Evolutionary conservation across 768 basidiomycete genomes (phyloP).

Genomic region (Tulasnella calospora): DNA sequence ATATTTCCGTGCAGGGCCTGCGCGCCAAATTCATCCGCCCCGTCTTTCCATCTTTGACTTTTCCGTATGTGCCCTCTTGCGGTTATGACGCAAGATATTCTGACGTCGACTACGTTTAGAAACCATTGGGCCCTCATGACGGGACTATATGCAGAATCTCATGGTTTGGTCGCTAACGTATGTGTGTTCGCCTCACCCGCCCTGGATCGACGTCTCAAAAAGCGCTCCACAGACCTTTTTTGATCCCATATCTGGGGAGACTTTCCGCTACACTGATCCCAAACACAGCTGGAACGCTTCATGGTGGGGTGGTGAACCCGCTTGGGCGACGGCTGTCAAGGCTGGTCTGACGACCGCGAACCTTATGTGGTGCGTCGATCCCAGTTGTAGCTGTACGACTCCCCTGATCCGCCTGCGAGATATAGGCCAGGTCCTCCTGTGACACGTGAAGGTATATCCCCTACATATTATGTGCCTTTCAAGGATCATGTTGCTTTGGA

Average conservation of each 20-base stretch:
- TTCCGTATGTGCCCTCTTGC: constrained; percentile 56
- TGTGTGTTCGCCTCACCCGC: constrained; percentile 29
- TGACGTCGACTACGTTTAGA: constrained; percentile 38
- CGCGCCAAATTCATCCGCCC: constrained; percentile 83
- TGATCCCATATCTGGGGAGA: constrained; percentile 58
- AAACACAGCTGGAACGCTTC: constrained; percentile 57
- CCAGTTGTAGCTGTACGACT: not conserved
- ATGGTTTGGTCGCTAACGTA: constrained; percentile 88
- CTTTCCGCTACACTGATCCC: constrained; percentile 67
- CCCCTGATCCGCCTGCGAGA: not conserved
- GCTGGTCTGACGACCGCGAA: constrained; percentile 74
- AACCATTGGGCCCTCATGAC: constrained; percentile 94
- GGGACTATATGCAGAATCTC: constrained; percentile 81
- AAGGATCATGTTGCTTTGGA: constrained; percentile 59
- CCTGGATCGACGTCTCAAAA: not conserved
- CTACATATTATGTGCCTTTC: constrained; percentile 79
- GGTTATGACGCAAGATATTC: not conserved
- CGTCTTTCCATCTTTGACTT: constrained; percentile 85
- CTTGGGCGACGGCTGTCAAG: constrained; percentile 84
- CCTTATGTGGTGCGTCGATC: constrained; percentile 74
- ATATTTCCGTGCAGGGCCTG: constrained; percentile 76
- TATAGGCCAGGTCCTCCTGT: constrained; percentile 76
- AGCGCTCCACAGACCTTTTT: constrained; percentile 64
- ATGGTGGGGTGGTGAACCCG: constrained; percentile 92
- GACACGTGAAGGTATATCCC: constrained; percentile 57